phyloP scores from a whole-genome alignment of 306 rosid genomes.

The Calophaca sinica region DNA sequence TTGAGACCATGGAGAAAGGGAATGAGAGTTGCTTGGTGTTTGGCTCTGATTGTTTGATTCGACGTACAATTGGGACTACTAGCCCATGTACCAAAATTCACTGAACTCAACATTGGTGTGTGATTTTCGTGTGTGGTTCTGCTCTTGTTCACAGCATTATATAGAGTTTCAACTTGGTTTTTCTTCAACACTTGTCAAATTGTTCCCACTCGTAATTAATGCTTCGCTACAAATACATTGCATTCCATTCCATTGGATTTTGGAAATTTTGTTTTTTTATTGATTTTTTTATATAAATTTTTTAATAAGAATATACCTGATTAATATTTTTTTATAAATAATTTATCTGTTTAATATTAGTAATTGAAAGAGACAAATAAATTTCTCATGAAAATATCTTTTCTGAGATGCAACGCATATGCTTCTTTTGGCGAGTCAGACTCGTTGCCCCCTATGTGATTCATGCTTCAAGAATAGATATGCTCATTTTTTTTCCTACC shows the following conservation, averaged over 20 bases:
- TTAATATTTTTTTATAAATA: too few relatives aligned
- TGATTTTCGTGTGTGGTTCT: neutral
- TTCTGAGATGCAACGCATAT: too few relatives aligned
- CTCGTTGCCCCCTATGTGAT: too few relatives aligned
- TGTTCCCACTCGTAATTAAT: neutral
- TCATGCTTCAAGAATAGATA: too few relatives aligned
- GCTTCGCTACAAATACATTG: neutral
- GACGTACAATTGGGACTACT: conserved; percentile 38
- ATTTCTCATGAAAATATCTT: too few relatives aligned
- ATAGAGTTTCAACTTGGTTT: conserved; percentile 5
- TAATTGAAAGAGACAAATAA: too few relatives aligned
- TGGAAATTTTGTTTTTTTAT: too few relatives aligned
- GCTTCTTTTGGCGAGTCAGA: too few relatives aligned
- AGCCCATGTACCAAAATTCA: conserved; percentile 52
- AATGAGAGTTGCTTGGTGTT: conserved; percentile 42
- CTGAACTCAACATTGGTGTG: conserved; percentile 50
- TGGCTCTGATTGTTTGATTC: conserved; percentile 45
- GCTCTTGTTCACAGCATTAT: neutral
- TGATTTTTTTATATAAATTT: too few relatives aligned
- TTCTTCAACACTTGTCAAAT: neutral
- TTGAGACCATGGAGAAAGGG: conserved; percentile 11
- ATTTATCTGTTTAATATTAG: too few relatives aligned
- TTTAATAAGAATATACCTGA: too few relatives aligned
- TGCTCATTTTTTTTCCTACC: too few relatives aligned
- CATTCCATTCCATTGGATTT: neutral